Evolutionary conservation across 1,139 yeast genomes (phyloP).

Genomic region (Nakaseomyces nivariensis): DNA sequence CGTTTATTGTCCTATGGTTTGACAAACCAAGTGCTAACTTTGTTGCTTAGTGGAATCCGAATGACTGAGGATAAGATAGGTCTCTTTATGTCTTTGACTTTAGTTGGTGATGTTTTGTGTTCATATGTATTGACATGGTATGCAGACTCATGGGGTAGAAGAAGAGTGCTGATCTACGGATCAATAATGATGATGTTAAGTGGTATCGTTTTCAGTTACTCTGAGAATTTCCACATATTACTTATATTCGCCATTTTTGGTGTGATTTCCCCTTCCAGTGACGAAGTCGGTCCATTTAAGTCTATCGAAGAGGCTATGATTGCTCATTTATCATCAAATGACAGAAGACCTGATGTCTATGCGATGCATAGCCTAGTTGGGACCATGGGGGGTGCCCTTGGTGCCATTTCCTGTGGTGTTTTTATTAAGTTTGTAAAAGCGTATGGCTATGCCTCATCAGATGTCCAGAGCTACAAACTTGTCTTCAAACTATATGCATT

Average conservation of each 20-base stretch:
- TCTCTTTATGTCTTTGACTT: constrained; percentile 70
- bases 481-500: constrained; percentile 50
- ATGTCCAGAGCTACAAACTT: constrained; percentile 37
- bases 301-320: constrained; percentile 80
- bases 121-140: constrained; percentile 69
- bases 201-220: constrained; percentile 53
- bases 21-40: constrained; percentile 69
- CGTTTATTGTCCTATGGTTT: constrained; percentile 73
- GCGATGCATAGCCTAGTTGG: constrained; percentile 49
- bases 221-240: constrained; percentile 43
- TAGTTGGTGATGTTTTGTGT: constrained; percentile 67
- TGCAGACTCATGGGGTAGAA: constrained; percentile 67
- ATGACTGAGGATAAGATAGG: constrained; percentile 58
- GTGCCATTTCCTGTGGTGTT: constrained; percentile 60
- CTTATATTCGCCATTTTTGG: constrained; percentile 57
- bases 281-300: constrained; percentile 88
- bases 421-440: constrained; percentile 36
- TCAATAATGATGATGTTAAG: constrained; percentile 60
- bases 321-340: constrained; percentile 66
- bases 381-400: constrained; percentile 67
- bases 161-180: constrained; percentile 56
- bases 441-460: constrained; percentile 29
- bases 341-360: constrained; percentile 62
- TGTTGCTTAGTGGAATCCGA: constrained; percentile 50
- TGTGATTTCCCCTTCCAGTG: constrained; percentile 84